Percentiles rank a stretch among this genome's conserved stretches.
phyloP scores from a whole-genome alignment of 192 early-diverging fungal species.

The Neocallimastix lanati region DNA sequence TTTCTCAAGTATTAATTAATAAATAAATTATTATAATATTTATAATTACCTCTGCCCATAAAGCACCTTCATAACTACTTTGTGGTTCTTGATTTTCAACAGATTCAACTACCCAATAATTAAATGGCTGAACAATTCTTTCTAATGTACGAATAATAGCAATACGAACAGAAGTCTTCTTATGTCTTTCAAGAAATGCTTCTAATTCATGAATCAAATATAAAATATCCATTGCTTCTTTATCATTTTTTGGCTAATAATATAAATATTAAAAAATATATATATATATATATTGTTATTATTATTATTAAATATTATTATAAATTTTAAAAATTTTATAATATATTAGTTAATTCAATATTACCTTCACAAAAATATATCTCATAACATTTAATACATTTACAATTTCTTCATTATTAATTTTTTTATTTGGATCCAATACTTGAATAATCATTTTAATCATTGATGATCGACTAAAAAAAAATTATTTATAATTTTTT shows the following conservation, averaged over 20 bases:
- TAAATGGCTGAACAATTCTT: conserved; percentile 20
- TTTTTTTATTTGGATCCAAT: conserved; percentile 15
- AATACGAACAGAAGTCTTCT: conserved; percentile 16
- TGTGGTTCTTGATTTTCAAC: neutral
- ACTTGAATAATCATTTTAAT: conserved; percentile 10
- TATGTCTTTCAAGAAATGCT: conserved; percentile 11
- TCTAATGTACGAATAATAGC: conserved; percentile 22
- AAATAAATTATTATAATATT: too few species aligned
- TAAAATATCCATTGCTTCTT: conserved; percentile 5
- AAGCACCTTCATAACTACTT: neutral
- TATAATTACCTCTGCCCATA: neutral
- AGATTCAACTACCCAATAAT: conserved; percentile 4
- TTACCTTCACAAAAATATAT: conserved; percentile 16
- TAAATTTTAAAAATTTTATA: too few species aligned
- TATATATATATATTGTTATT: too few species aligned
- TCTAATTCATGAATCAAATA: conserved; percentile 13
- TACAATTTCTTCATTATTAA: conserved; percentile 19
- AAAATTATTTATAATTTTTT: neutral
- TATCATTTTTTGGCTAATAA: conserved; percentile 10
- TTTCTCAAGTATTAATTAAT: too few species aligned
- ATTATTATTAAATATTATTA: too few species aligned
- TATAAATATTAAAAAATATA: too few species aligned
- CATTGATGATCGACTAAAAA: conserved; percentile 12
- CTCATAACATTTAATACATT: conserved; percentile 12
- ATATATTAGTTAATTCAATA: too few species aligned